These are phyloP conservation scores for Thalassiosira hispida DNA, from an alignment of 352 stramenopile genomes.

Conservation along the genomic window DNA sequence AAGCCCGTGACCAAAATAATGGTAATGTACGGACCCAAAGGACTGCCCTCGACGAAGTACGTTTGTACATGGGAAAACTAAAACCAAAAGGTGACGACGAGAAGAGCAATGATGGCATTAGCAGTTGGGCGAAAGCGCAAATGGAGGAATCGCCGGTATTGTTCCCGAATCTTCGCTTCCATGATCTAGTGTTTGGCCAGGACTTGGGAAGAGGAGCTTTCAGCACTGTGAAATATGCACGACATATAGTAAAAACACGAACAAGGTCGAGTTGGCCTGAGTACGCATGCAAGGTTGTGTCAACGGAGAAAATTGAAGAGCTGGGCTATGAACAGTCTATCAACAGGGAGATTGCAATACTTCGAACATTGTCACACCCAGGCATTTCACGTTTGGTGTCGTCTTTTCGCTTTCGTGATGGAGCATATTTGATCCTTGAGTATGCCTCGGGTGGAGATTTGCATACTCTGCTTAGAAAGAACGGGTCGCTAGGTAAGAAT, in stretches of 20 bases:
- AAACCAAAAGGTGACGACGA: constrained; percentile 54
- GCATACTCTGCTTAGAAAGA: constrained; percentile 81
- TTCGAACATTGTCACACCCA: constrained; percentile 85
- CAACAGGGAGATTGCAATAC: constrained; percentile 85
- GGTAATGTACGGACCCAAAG: not conserved
- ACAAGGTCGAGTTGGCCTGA: constrained; percentile 86
- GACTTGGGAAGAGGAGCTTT: constrained; percentile 82
- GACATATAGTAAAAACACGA: constrained; percentile 82
- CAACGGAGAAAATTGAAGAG: constrained; percentile 79
- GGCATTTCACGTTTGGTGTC: constrained; percentile 87
- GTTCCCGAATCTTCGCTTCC: constrained; percentile 83
- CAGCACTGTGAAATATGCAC: constrained; percentile 85
- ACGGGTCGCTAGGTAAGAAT: constrained; percentile 87
- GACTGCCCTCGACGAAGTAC: constrained; percentile 25
- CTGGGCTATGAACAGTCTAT: constrained; percentile 85
- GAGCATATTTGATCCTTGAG: constrained; percentile 88
- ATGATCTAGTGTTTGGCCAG: constrained; percentile 87
- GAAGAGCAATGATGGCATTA: constrained; percentile 46
- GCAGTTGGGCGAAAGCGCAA: constrained; percentile 77
- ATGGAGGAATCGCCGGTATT: constrained; percentile 77
- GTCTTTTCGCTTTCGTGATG: constrained; percentile 86
- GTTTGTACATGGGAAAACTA: constrained; percentile 60
- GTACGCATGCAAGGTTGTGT: constrained; percentile 87
- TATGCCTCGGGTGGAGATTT: constrained; percentile 88
- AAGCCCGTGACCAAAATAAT: constrained; percentile 7